Percentiles rank a stretch among this genome's conserved stretches.
phyloP scores from a whole-genome alignment of 805 yeast species.

The Sugiyamaella chiloensis region DNA sequence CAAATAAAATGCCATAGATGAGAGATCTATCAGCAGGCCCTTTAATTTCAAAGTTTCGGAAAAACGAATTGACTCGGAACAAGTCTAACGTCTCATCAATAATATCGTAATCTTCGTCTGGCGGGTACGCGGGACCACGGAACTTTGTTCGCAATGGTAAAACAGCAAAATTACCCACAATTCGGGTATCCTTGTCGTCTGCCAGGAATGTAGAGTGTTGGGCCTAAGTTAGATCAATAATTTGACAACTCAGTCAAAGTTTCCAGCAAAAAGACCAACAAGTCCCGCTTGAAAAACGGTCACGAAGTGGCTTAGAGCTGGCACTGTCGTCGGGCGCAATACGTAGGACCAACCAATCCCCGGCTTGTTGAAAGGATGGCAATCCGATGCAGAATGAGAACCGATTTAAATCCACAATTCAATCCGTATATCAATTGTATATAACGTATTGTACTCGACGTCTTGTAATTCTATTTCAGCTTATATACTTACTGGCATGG shows the following conservation, averaged over 20 bases:
- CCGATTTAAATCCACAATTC: too few species aligned
- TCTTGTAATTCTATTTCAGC: too few species aligned
- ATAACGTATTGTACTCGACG: too few species aligned
- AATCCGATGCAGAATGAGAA: too few species aligned
- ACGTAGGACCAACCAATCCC: too few species aligned
- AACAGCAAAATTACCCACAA: conserved; percentile 73
- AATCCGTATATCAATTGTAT: too few species aligned
- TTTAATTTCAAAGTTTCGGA: conserved; percentile 94
- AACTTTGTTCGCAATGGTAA: conserved; percentile 79
- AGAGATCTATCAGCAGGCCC: conserved; percentile 91
- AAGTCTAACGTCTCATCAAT: conserved; percentile 88
- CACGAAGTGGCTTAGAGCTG: background rate
- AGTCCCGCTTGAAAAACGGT: background rate
- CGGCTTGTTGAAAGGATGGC: too few species aligned
- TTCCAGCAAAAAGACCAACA: background rate
- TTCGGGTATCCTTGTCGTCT: conserved; percentile 29
- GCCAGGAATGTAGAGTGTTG: conserved; percentile 37
- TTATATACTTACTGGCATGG: too few species aligned
- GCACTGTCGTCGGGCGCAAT: too few species aligned
- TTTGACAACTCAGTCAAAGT: background rate
- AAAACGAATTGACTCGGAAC: conserved; percentile 93
- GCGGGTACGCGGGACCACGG: conserved; percentile 90
- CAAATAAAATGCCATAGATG: conserved; percentile 88
- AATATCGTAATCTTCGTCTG: conserved; percentile 73
- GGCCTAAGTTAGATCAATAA: conserved; percentile 26